Percentiles rank a stretch among this genome's conserved stretches.
Conservation (phyloP, 345 rosid species). For the Diplotaxis tenuifolia region DNA sequence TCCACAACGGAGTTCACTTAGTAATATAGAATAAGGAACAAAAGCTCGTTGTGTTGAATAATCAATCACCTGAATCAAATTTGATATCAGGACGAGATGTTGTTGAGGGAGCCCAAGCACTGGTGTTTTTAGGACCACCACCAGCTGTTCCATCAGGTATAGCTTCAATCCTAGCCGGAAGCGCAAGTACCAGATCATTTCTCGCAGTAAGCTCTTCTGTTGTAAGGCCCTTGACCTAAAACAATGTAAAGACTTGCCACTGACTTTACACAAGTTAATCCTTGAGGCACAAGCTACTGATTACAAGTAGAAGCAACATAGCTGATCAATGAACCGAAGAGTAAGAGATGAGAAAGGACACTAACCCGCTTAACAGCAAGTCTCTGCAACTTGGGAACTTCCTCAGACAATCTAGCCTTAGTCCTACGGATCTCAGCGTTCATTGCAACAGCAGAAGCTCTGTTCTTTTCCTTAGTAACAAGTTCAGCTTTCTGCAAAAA, state of each 20-base stretch:
- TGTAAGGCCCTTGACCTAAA: slow-evolving; percentile 90
- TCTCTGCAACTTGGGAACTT: slow-evolving; percentile 88
- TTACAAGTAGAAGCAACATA: slow-evolving; percentile 2
- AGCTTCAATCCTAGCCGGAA: slow-evolving; percentile 86
- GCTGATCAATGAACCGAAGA: slow-evolving; percentile 9
- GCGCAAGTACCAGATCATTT: slow-evolving; percentile 85
- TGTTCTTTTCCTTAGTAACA: slow-evolving; percentile 75
- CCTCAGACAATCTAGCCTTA: slow-evolving; percentile 85
- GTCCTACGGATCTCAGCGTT: slow-evolving; percentile 96
- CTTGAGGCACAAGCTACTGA: neutral
- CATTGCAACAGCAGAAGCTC: slow-evolving; percentile 87
- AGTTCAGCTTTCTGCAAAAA: slow-evolving; percentile 74
- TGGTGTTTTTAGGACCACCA: slow-evolving; percentile 70
- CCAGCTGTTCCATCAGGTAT: slow-evolving; percentile 91
- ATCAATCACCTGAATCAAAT: slow-evolving; percentile 92
- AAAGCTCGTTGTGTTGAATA: slow-evolving; percentile 12
- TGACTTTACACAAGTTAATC: neutral
- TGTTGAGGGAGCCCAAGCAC: slow-evolving; percentile 75
- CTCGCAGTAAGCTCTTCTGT: slow-evolving; percentile 86
- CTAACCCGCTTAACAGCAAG: slow-evolving; percentile 85
- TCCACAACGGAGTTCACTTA: slow-evolving; percentile 4
- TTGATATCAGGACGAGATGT: slow-evolving; percentile 76
- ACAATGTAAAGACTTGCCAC: neutral
- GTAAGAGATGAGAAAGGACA: slow-evolving; percentile 2
- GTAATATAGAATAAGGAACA: neutral